Evolutionary conservation across 495 filamentous ascomycete species (phyloP), one percentile per base, ranked within the genome.

Genomic region (Chaetomium tenue): DNA sequence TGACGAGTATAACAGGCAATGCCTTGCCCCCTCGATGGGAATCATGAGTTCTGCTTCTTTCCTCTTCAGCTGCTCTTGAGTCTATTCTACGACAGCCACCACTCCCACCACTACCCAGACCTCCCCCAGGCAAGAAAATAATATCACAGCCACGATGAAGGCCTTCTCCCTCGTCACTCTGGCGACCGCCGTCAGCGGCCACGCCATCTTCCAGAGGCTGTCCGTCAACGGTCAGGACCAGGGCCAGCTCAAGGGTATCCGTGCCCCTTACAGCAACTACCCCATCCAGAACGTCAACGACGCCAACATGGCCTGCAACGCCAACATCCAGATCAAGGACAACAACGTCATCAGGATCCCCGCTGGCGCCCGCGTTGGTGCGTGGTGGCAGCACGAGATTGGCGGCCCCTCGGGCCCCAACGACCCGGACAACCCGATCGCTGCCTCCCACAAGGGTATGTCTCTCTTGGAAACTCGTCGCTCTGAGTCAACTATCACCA

Each of bases 221-320:
- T 79, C 79, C 5, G 78, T 85, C 58, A 80, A 84, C 53, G 81
- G 78, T n/a, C 75, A 72, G 16, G 83, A 84, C 59, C 73, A 83
- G 60, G 83, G 83, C 47, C 79, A 82, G 65, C 76, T 81, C 26
- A 77, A 76, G 52, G 83, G 81, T 50, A 75, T 86, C 47, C 77
- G 82, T 26, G 77, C 80, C n/a, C 81, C 83, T 0, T 69, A 65
- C 28, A 78, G 72, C 71, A 76, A 79, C 71, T 72, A 68, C 67
- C 77, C 77, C 8, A 74, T 79, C 62, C 60, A 73, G 63, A 71
- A 78, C 60, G 75, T 78, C 61, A 75, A 73, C 63, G 66, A 75
- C 63, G 67, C 71, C 28, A 68, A 72, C 58, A 71, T 80, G 39
- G 73, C 76, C 30, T 80, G 78, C 67, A 78, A 78, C 67, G 70